Evolutionary conservation across 495 filamentous ascomycete genomes (phyloP).

Genomic region (Xylona heveae): DNA sequence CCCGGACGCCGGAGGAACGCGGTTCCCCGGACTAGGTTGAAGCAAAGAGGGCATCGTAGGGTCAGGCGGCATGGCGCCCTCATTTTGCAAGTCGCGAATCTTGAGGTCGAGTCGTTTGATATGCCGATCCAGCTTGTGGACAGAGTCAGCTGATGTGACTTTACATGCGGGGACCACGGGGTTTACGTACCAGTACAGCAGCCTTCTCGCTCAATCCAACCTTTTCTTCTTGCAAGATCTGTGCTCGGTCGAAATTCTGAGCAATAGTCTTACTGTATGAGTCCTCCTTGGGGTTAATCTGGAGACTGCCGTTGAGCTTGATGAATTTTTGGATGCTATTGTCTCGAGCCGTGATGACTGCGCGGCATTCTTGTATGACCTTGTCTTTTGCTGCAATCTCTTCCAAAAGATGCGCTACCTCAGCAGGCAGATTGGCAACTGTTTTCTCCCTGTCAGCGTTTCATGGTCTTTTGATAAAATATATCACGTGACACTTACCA

Average conservation of each 20-base stretch:
- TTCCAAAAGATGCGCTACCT: constrained; percentile 82
- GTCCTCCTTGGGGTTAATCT: constrained; percentile 73
- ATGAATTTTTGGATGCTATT: constrained; percentile 75
- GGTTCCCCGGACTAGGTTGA: constrained; percentile 33
- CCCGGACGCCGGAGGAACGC: constrained; percentile 27
- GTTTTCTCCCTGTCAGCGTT: constrained; percentile 8
- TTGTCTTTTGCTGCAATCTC: constrained; percentile 86
- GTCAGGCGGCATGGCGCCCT: constrained; percentile 57
- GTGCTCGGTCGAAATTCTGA: constrained; percentile 46
- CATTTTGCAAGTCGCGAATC: constrained; percentile 62
- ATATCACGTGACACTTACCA: constrained; percentile 27
- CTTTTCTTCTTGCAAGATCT: constrained; percentile 74
- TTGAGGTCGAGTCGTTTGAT: constrained; percentile 70
- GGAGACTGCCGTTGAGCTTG: constrained; percentile 59
- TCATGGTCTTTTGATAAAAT: not conserved
- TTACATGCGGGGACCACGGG: constrained; percentile 4
- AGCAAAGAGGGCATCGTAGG: constrained; percentile 63
- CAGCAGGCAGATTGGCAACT: constrained; percentile 75
- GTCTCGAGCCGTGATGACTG: constrained; percentile 56
- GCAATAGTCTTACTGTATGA: constrained; percentile 44
- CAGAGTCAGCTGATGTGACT: not conserved
- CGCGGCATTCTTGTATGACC: constrained; percentile 48
- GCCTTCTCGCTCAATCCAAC: constrained; percentile 59
- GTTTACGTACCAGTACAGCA: constrained; percentile 32
- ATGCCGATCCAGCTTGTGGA: constrained; percentile 54